phyloP scores from a whole-genome alignment of 331 rosid genomes.

The Acacia concinna region DNA sequence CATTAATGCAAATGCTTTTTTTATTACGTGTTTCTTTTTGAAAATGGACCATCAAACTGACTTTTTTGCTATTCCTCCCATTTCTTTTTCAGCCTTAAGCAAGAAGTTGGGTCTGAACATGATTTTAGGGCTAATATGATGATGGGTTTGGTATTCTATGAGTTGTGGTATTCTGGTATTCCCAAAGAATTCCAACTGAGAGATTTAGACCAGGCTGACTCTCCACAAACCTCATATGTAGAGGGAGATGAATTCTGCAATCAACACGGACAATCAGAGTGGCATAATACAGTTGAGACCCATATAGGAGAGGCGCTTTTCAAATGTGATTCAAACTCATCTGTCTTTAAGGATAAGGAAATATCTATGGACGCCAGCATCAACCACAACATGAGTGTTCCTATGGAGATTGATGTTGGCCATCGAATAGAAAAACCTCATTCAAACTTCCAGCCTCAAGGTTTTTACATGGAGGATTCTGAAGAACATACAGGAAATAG shows the following conservation, averaged over 20 bases:
- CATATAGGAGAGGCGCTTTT: slow-evolving; percentile 40
- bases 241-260: slow-evolving; percentile 36
- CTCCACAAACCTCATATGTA: slow-evolving; percentile 35
- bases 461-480: slow-evolving; percentile 44
- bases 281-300: slow-evolving; percentile 45
- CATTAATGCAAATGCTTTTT: slow-evolving; percentile 19
- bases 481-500: slow-evolving; percentile 46
- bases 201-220: slow-evolving; percentile 46
- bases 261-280: slow-evolving; percentile 36
- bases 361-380: slow-evolving; percentile 27
- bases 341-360: slow-evolving; percentile 53
- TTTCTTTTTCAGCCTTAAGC: slow-evolving; percentile 54
- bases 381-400: slow-evolving; percentile 23
- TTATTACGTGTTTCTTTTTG: slow-evolving; percentile 8
- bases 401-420: slow-evolving; percentile 37
- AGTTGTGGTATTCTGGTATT: slow-evolving; percentile 65
- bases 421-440: slow-evolving; percentile 35
- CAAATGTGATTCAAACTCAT: slow-evolving; percentile 52
- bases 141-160: slow-evolving; percentile 64
- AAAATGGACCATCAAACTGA: slow-evolving; percentile 14
- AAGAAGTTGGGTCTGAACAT: slow-evolving; percentile 41
- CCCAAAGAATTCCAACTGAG: slow-evolving; percentile 64
- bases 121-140: slow-evolving; percentile 60
- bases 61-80: not conserved
- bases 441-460: slow-evolving; percentile 44